These are phyloP conservation scores for Collybia mongolica DNA, from an alignment of 768 basidiomycete species.

Conservation along the genomic window DNA sequence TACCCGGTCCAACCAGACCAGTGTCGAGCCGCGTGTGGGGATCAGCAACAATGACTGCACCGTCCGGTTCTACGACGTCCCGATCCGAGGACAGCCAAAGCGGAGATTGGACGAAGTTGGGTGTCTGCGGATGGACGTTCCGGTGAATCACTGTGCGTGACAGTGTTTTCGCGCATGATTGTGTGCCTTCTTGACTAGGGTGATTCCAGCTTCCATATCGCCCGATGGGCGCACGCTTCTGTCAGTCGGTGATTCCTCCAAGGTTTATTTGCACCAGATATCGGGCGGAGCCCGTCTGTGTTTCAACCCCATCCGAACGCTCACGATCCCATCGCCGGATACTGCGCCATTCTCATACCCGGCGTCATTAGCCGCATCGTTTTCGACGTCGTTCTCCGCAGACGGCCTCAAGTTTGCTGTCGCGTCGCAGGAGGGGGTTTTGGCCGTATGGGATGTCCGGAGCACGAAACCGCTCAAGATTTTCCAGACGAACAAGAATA, in stretches of 20 bases:
- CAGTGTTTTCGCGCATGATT: not conserved
- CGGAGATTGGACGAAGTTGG: slow-evolving; percentile 50
- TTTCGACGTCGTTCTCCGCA: slow-evolving; percentile 75
- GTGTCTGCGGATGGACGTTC: slow-evolving; percentile 56
- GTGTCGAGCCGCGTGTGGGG: slow-evolving; percentile 71
- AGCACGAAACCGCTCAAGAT: slow-evolving; percentile 69
- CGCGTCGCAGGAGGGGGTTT: slow-evolving; percentile 77
- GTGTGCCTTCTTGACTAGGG: slow-evolving; percentile 9
- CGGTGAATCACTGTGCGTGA: slow-evolving; percentile 78
- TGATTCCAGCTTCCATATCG: slow-evolving; percentile 73
- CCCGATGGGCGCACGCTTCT: slow-evolving; percentile 86
- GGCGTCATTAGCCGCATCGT: slow-evolving; percentile 63
- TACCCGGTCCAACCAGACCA: slow-evolving; percentile 58
- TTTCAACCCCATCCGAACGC: slow-evolving; percentile 67
- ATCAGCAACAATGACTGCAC: slow-evolving; percentile 87
- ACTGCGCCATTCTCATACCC: slow-evolving; percentile 33
- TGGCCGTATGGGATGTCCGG: slow-evolving; percentile 83
- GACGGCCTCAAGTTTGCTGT: slow-evolving; percentile 82
- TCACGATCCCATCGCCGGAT: slow-evolving; percentile 61
- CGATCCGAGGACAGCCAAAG: slow-evolving; percentile 45
- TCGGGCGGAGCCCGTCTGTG: slow-evolving; percentile 59
- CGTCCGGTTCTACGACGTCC: slow-evolving; percentile 79
- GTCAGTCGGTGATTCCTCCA: slow-evolving; percentile 88
- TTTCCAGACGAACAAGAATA: slow-evolving; percentile 54
- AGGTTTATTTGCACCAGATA: slow-evolving; percentile 80